Evolutionary conservation across 2,329 filamentous ascomycete genomes (phyloP), one percentile per base, ranked within the genome.

Genomic region (Epicoccum sorghinum): DNA sequence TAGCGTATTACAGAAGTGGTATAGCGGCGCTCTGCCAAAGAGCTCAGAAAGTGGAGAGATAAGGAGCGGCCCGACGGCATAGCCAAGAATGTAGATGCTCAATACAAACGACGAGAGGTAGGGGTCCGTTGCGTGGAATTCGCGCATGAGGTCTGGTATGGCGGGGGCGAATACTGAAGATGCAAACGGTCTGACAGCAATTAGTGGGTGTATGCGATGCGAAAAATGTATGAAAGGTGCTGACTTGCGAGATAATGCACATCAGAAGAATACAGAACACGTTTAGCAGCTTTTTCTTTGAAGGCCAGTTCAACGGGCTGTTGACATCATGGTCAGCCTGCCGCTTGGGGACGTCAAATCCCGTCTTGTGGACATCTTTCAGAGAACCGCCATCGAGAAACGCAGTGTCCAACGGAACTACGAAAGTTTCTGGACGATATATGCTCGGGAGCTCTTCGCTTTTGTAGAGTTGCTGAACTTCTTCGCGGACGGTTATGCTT

Each of bases 1-100:
- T 55, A 84, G 78, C 12, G 79, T 65, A 55, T 85, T 89, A 49
- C 83, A 81, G 2, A 66, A 66, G 9, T 80, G 77, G 57, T 87
- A 71, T 2, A 83, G 60, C 57, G 81, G 81, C 74, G 75, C 55
- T 46, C 66, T 62, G 12, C 65, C 66, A 43, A 64, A 70, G 4
- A 68, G 39, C 41, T 70, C 67, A n/a, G 64, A 65, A 3, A 70
- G 56, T 1, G 68, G 67, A 2, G 61, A 63, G 9, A 67, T 56
- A 14, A 68, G 25, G 10, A 67, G 60, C 0, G 70, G 70, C 1
- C 70, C 68, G 36, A 65, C 53, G 10, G 68, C 66, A 25, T 65
- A 71, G 2, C 65, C 69, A 4, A 73, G 51, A 9, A 71, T 45
- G 52, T 67, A 72, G 18, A 53, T 52, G 22, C 51, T 61, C 14